These are phyloP conservation scores for Teratosphaeria gauchensis DNA, from an alignment of 2,329 filamentous ascomycete genomes.

Conservation along the genomic window DNA sequence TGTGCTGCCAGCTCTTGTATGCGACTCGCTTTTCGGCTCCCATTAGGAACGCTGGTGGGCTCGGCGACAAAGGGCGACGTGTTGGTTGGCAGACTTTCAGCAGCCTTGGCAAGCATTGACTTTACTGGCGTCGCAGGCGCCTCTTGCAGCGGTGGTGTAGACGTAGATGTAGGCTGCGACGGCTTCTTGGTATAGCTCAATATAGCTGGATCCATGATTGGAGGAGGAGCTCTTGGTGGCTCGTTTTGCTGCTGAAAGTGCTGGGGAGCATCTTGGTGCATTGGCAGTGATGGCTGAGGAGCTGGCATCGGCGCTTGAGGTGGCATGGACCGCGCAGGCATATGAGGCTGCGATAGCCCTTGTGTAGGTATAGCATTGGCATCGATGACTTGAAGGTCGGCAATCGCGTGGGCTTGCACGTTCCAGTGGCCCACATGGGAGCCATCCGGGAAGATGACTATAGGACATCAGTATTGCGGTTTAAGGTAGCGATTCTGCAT, in stretches of 20 bases:
- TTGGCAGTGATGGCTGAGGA: constrained; percentile 1
- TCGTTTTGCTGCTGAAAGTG: constrained; percentile 15
- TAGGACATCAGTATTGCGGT: constrained; percentile 18
- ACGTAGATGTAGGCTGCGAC: constrained; percentile 12
- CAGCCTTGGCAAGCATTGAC: constrained; percentile 26
- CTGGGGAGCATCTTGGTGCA: constrained; percentile 11
- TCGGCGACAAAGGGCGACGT: constrained; percentile 30
- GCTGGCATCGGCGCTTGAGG: neutral
- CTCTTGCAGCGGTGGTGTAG: constrained; percentile 11
- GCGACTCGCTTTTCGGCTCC: constrained; percentile 11
- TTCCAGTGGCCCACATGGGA: constrained; percentile 44
- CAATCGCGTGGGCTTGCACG: constrained; percentile 49
- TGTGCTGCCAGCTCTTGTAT: neutral
- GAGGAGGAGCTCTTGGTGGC: constrained; percentile 16
- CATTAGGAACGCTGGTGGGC: constrained; percentile 7
- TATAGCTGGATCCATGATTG: constrained; percentile 75
- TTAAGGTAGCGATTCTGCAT: neutral
- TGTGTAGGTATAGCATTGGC: constrained; percentile 4
- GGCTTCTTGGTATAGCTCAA: constrained; percentile 50
- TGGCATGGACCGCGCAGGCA: neutral
- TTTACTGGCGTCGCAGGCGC: constrained; percentile 37
- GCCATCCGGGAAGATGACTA: constrained; percentile 46
- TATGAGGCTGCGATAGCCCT: neutral
- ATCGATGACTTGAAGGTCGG: constrained; percentile 45
- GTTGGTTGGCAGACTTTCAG: constrained; percentile 26